phyloP scores from a whole-genome alignment of 345 rosid genomes.

The Boechera divaricarpa region DNA sequence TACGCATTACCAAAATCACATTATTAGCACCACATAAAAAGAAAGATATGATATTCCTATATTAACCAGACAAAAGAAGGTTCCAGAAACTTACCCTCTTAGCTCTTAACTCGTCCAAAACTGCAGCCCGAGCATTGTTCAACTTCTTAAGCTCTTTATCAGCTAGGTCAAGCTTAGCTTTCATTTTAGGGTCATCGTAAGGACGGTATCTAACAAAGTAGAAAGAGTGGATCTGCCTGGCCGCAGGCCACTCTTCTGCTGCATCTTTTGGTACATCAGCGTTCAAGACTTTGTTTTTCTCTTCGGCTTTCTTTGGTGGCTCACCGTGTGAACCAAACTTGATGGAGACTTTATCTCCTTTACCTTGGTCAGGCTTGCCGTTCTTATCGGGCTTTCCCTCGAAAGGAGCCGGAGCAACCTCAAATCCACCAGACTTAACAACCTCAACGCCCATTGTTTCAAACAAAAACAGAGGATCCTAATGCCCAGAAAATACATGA shows the following conservation, averaged over 20 bases:
- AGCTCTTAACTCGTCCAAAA: constrained; percentile 55
- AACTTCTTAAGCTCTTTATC: constrained; percentile 62
- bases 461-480: constrained; percentile 41
- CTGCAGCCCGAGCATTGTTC: constrained; percentile 52
- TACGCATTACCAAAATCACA: constrained; percentile 14
- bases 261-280: constrained; percentile 68
- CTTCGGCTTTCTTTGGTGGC: constrained; percentile 53
- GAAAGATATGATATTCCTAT: not conserved
- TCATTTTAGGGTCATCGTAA: constrained; percentile 66
- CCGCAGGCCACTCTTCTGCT: constrained; percentile 83
- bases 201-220: constrained; percentile 63
- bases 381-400: constrained; percentile 56
- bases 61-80: not conserved
- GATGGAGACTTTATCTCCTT: constrained; percentile 49
- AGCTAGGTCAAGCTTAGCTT: constrained; percentile 65
- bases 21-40: not conserved
- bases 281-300: constrained; percentile 48
- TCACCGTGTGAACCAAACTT: constrained; percentile 67
- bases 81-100: constrained; percentile 61
- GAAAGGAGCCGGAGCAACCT: constrained; percentile 63
- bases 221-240: constrained; percentile 63
- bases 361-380: constrained; percentile 57
- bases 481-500: not conserved
- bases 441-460: constrained; percentile 82
- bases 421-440: constrained; percentile 58